Evolutionary conservation across 345 rosid genomes (phyloP), one percentile per base, ranked within the genome.

Genomic region (Salix brachista): DNA sequence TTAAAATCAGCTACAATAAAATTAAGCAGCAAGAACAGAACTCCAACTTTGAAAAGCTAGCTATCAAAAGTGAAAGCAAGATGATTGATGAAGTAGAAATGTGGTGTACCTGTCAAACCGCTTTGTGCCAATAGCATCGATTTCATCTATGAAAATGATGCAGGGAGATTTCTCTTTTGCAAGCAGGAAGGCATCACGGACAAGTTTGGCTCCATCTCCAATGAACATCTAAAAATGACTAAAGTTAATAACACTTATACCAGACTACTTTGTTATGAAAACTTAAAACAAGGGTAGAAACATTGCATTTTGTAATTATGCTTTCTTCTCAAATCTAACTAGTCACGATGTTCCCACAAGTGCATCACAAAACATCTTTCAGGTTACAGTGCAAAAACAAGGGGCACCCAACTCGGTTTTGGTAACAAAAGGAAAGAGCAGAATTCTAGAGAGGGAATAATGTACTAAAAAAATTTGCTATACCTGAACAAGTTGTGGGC

Each of bases 141-240:
- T 96, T 87, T 96, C 99, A 83, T 96, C 99, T 28, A 96, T 94
- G 79, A 96, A 96, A 78, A 96, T 96, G 83, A 96, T 96, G 88
- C 99, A 96, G 4, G 99, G 99, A 66, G 99, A 96, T 82, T 96
- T 96, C 83, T 96, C 99, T 80, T 96, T 96, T 32, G 99, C 99
- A 41, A 96, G 97, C 76, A 91, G 99, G 85, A 96, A 96, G 34
- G 99, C 97, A 91, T 96, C 99, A n/a, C 98, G 97, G 21, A 96
- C 99, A 84, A 96, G 97, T 83, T 96, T 96, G 65, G 99, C 99
- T 80, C 99, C 99, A 67, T 96, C 99, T 76, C 99, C 99, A 70
- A 96, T 94, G 85, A 96, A 96, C 99, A 96, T 96, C 99, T 94
- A 80, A 66, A 71, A 48, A 81, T 9, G 30, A 69, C 3, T n/a